Conservation (phyloP, 2,329 filamentous ascomycete species). For the Rhynchosporium secalis region DNA sequence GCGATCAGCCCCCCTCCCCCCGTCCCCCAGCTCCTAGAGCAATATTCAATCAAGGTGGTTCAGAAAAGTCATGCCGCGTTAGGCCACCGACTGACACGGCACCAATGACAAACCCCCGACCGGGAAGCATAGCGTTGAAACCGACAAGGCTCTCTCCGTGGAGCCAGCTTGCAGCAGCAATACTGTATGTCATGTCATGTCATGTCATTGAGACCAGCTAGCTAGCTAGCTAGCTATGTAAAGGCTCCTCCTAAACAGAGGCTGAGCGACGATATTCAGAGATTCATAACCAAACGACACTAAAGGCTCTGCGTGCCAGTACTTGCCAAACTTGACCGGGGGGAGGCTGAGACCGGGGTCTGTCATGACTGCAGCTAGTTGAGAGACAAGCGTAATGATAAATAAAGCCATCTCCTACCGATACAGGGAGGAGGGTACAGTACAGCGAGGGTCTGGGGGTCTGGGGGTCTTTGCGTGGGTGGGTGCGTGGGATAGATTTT, state of each 20-base stretch:
- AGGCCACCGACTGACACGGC: slow-evolving; percentile 26
- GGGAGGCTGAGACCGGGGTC: slow-evolving; percentile 30
- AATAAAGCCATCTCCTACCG: slow-evolving; percentile 28
- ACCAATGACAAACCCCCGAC: slow-evolving; percentile 34
- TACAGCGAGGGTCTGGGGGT: slow-evolving; percentile 15
- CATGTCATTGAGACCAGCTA: slow-evolving; percentile 23
- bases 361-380: slow-evolving; percentile 30
- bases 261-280: slow-evolving; percentile 12
- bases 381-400: slow-evolving; percentile 34
- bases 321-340: slow-evolving; percentile 33
- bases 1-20: slow-evolving; percentile 26
- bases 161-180: slow-evolving; percentile 15
- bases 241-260: slow-evolving; percentile 18
- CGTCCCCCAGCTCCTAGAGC: slow-evolving; percentile 19
- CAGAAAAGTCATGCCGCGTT: slow-evolving; percentile 32
- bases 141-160: slow-evolving; percentile 30
- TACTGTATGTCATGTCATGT: slow-evolving; percentile 5
- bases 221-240: slow-evolving; percentile 18
- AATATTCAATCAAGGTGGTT: slow-evolving; percentile 28
- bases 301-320: slow-evolving; percentile 35
- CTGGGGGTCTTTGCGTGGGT: too few relatives aligned
- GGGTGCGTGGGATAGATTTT: slow-evolving; percentile 27
- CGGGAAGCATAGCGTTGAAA: slow-evolving; percentile 34
- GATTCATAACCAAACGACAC: slow-evolving; percentile 26
- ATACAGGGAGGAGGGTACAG: slow-evolving; percentile 10